Percentiles rank a stretch among this genome's conserved stretches.
phyloP scores from a whole-genome alignment of 2,329 filamentous ascomycete species.

The Colletotrichum sidae region DNA sequence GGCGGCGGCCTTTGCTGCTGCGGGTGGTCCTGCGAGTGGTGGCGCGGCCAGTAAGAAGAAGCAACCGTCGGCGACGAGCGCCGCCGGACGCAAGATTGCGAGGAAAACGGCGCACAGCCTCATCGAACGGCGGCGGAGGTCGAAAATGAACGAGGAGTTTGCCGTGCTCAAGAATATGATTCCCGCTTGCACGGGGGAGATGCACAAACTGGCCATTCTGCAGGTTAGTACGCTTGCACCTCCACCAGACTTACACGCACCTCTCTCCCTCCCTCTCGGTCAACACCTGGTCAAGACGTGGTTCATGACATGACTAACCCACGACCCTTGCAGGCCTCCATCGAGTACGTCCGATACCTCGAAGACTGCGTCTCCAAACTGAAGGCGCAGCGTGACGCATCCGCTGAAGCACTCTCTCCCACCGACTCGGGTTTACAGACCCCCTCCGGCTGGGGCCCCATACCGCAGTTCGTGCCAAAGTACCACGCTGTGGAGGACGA shows the following conservation, averaged over 20 bases:
- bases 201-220: conserved; percentile 97
- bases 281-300: no score
- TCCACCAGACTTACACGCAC: no score
- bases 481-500: conserved; percentile 57
- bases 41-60: conserved; percentile 72
- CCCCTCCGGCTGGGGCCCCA: conserved; percentile 43
- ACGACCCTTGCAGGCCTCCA: conserved; percentile 76
- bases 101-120: conserved; percentile 96
- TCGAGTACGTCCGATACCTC: conserved; percentile 95
- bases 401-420: conserved; percentile 32
- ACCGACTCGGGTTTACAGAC: conserved; percentile 46
- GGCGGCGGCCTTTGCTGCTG: background rate
- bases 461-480: conserved; percentile 44
- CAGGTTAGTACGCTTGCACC: conserved; percentile 70
- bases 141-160: conserved; percentile 99
- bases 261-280: background rate
- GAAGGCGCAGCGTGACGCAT: conserved; percentile 67
- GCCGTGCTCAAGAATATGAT: conserved; percentile 94
- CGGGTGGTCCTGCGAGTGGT: no score
- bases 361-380: conserved; percentile 88
- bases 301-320: no score
- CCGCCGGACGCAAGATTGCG: conserved; percentile 92
- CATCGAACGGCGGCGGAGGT: conserved; percentile 88
- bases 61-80: conserved; percentile 79
- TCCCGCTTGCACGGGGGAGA: conserved; percentile 93